Evolutionary conservation across 1,284 basidiomycete species (phyloP).

Genomic region (Puccinia triticina): DNA sequence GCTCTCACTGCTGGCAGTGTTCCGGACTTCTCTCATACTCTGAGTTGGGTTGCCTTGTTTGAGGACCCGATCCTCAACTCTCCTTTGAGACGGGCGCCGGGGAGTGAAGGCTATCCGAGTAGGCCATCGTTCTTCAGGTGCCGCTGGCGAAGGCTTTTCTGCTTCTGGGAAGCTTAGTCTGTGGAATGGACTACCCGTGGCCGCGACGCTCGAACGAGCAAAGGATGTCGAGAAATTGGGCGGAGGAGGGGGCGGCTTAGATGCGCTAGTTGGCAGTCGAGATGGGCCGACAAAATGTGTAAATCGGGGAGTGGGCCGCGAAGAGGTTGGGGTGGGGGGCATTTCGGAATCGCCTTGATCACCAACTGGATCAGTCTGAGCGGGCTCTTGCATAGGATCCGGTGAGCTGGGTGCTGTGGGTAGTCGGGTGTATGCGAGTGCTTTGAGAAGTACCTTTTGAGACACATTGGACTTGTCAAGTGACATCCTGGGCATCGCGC

Average conservation of each 20-base stretch:
- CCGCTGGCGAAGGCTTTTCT: constrained; percentile 23
- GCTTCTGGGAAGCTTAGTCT: constrained; percentile 18
- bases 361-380: background rate
- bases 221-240: constrained; percentile 23
- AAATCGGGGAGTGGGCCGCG: constrained; percentile 25
- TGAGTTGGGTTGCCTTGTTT: background rate
- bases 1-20: constrained; percentile 16
- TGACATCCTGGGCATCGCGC: constrained; percentile 26
- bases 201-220: constrained; percentile 12
- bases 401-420: constrained; percentile 18
- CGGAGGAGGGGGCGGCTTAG: constrained; percentile 23
- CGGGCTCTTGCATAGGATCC: background rate
- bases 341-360: constrained; percentile 13
- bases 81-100: constrained; percentile 37
- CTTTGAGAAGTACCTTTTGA: constrained; percentile 46
- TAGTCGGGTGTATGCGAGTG: constrained; percentile 40
- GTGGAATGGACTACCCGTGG: constrained; percentile 39
- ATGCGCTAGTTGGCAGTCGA: constrained; percentile 28
- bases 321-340: background rate
- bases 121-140: constrained; percentile 32
- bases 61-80: background rate
- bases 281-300: constrained; percentile 45
- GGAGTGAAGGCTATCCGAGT: constrained; percentile 43
- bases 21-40: constrained; percentile 3
- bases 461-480: constrained; percentile 26